Evolutionary conservation across 2,329 filamentous ascomycete species (phyloP).

Genomic region (Cercospora janseana): DNA sequence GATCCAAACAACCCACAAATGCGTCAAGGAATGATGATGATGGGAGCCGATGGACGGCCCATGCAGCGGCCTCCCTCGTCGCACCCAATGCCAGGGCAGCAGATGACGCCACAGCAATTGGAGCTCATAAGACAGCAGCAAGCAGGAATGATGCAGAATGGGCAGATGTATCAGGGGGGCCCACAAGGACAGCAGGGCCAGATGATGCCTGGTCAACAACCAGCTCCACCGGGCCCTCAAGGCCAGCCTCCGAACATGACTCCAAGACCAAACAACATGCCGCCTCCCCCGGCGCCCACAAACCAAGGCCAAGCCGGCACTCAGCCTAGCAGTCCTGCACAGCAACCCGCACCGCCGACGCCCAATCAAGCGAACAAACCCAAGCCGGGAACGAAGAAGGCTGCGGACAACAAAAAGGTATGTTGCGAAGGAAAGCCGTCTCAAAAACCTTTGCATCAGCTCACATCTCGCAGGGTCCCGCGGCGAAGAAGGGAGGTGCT

Average conservation of each 20-base stretch:
- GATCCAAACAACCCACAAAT: slow-evolving; percentile 40
- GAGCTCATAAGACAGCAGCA: slow-evolving; percentile 39
- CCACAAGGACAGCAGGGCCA: slow-evolving; percentile 38
- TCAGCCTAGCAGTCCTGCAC: slow-evolving; percentile 50
- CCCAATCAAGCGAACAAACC: slow-evolving; percentile 71
- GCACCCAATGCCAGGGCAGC: slow-evolving; percentile 55
- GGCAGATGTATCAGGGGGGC: slow-evolving; percentile 35
- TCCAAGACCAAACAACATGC: slow-evolving; percentile 66
- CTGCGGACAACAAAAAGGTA: slow-evolving; percentile 51
- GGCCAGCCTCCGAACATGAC: slow-evolving; percentile 60
- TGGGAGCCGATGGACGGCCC: slow-evolving; percentile 23
- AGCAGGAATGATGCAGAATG: slow-evolving; percentile 32
- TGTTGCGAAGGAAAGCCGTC: neutral
- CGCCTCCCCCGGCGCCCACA: slow-evolving; percentile 50
- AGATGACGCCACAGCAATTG: slow-evolving; percentile 53
- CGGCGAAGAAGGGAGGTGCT: slow-evolving; percentile 43
- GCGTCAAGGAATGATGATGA: slow-evolving; percentile 25
- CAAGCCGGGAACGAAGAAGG: slow-evolving; percentile 70
- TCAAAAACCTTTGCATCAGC: neutral
- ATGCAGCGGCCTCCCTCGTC: slow-evolving; percentile 55
- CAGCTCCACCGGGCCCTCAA: slow-evolving; percentile 48
- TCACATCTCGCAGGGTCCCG: slow-evolving; percentile 22
- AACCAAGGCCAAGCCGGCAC: slow-evolving; percentile 42
- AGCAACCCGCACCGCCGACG: slow-evolving; percentile 65
- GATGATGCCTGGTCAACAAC: slow-evolving; percentile 45